phyloP scores from a whole-genome alignment of 768 basidiomycete genomes.

The Cyclocybe aegerita region DNA sequence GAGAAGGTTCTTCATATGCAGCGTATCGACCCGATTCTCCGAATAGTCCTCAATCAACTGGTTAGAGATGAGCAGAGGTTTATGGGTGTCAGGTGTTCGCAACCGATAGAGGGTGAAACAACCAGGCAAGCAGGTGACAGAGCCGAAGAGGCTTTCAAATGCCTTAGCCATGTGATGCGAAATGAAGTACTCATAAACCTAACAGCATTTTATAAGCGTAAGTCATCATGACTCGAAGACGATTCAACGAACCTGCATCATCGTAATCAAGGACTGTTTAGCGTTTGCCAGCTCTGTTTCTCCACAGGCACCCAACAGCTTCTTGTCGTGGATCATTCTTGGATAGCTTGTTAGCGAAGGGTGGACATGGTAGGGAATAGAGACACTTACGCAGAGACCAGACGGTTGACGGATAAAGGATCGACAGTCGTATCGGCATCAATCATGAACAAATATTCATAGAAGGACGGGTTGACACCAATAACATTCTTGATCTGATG shows the following conservation, averaged over 20 bases:
- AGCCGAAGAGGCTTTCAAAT: constrained; percentile 95
- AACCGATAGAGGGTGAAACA: constrained; percentile 98
- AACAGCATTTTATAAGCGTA: background rate
- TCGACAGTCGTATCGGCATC: constrained; percentile 96
- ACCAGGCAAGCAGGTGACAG: constrained; percentile 97
- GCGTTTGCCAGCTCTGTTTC: constrained; percentile 93
- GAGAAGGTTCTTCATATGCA: constrained; percentile 98
- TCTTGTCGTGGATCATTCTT: constrained; percentile 97
- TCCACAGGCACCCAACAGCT: constrained; percentile 91
- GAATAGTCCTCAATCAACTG: constrained; percentile 90
- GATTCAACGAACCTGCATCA: constrained; percentile 77
- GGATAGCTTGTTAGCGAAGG: background rate
- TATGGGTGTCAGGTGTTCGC: constrained; percentile 91
- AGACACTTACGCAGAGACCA: constrained; percentile 85
- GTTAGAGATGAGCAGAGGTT: constrained; percentile 91
- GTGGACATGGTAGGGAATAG: background rate
- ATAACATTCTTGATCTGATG: constrained; percentile 99
- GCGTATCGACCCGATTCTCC: constrained; percentile 93
- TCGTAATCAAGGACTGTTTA: constrained; percentile 92
- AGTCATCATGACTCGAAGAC: background rate
- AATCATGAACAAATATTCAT: constrained; percentile 92
- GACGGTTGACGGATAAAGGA: constrained; percentile 80
- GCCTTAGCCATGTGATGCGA: constrained; percentile 99
- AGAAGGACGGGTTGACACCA: constrained; percentile 97
- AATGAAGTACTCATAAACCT: constrained; percentile 99